Base-by-base conservation (phyloP, 1,284 basidiomycete genomes). In the Puccinia polysora region DNA sequence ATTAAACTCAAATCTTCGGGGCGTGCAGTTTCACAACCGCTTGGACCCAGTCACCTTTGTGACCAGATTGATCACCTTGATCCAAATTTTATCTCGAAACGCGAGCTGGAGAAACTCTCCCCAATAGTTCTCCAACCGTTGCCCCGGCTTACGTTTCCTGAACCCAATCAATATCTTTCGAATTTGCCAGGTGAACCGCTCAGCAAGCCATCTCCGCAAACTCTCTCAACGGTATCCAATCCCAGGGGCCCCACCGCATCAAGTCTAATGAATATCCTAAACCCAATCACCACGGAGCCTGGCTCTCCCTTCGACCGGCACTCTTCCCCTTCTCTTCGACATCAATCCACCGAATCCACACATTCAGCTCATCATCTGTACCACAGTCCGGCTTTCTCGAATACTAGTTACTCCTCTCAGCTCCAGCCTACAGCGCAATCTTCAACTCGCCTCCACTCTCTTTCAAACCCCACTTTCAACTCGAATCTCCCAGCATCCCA, bases 251-350 rank as follows among this genome's bases (percentile, higher is more conserved):
- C 58, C 14, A 50, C 68, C 25, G n/a, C 68, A 28, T 70, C 68
- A 18, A 70, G 68, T 43, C 32, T 70, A 20, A 36, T 59, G 12
- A 70, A 62, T 20, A 59, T 70, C 34, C 53, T 70, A 36, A 70
- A 70, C 43, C 68, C 68, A 10, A n/a, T 62, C 7, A 25, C 32
- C 1, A 15, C 23, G 25, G 55, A 62, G 8, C 12, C 58, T 4
- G 18, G 18, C 12, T 32, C 28, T 36, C 40, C 40, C 1, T 68
- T 58, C 49, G 55, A 68, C 25, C 53, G 25, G 40, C 49, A 50
- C 1, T 28, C 43, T 10, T 28, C 60, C 23, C 43, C 60, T 50
- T 36, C 60, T 28, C 47, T 18, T 15, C 60, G 25, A 49, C 43
- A 49, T 65, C 63, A 52, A 25, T 25, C 49, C 23, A 18, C 8